A percentile compares a stretch with the other conserved stretches of the same genome.
Evolutionary conservation across 768 basidiomycete species (phyloP).

Genomic region (Harrya chromipes): DNA sequence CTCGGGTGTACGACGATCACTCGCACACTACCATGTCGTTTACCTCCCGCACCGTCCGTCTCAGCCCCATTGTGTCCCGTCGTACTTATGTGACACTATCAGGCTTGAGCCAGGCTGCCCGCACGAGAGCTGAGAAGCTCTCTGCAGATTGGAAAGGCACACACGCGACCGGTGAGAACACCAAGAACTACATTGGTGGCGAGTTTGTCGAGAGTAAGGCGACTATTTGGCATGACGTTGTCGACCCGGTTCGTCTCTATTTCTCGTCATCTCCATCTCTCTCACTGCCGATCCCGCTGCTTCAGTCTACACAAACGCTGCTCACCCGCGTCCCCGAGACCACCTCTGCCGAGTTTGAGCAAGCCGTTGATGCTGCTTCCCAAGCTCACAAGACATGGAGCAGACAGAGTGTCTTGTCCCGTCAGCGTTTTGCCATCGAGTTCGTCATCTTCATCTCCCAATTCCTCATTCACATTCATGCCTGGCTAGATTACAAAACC

Average conservation of each 20-base stretch:
- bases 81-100: slow-evolving; percentile 46
- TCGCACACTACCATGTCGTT: slow-evolving; percentile 21
- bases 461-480: slow-evolving; percentile 3
- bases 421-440: slow-evolving; percentile 90
- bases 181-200: slow-evolving; percentile 91
- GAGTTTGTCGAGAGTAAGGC: slow-evolving; percentile 83
- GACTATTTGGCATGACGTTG: slow-evolving; percentile 77
- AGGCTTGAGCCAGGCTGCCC: slow-evolving; percentile 53
- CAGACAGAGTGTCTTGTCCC: slow-evolving; percentile 73
- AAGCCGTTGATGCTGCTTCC: slow-evolving; percentile 80
- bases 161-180: slow-evolving; percentile 76
- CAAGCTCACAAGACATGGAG: slow-evolving; percentile 90
- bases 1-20: not conserved
- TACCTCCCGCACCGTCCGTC: slow-evolving; percentile 13
- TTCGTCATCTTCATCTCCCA: slow-evolving; percentile 37
- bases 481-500: slow-evolving; percentile 70
- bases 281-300: not conserved
- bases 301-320: slow-evolving; percentile 84
- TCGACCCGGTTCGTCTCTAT: slow-evolving; percentile 71
- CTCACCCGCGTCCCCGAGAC: slow-evolving; percentile 91
- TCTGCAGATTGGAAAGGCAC: slow-evolving; percentile 86
- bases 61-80: slow-evolving; percentile 12
- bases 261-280: not conserved
- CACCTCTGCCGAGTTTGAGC: slow-evolving; percentile 72
- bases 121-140: slow-evolving; percentile 63